Evolutionary conservation across 148 eudicot species (phyloP), one percentile per base, ranked within the genome.

Genomic region (Pouteria glomerata): DNA sequence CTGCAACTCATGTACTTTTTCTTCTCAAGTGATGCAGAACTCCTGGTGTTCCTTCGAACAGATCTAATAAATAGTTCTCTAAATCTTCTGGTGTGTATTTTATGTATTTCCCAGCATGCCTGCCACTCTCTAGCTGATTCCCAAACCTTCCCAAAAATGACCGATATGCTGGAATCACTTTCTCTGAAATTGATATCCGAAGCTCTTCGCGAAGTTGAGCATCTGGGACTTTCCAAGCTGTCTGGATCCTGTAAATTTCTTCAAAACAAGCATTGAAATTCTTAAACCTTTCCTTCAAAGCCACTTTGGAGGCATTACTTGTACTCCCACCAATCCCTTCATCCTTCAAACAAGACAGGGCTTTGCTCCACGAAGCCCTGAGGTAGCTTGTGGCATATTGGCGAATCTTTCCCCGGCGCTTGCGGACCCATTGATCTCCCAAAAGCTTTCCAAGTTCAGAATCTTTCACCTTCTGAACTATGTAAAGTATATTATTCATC

Each of bases 171-270:
- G 97, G 97, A 41, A 92, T 66, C 29, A 96, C 86, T 69, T 82
- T 90, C 78, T 92, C 99, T 0, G 96, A 90, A 82, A 96, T 85
- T 18, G 97, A 96, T 75, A 96, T 96, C 69, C 88, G 66, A 65
- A 96, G 99, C 73, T 96, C 99, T 7, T 83, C 85, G 34, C 97
- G 85, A 44, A 96, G 96, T 75, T 96, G 99, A 34, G 87, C 77
- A 81, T 96, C 97, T 2, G 97, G 87, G 53, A 96, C 97, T 74
- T 90, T 87, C 99, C 99, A 96, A 30, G 87, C 83, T 45, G 97
- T 85, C 73, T 96, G 99, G 34, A 75, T 72, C 78, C 96, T 83
- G 72, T 90, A 92, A 50, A 92, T 84, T 13, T 96, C 99, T 80
- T 96, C 99, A 39, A 92, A 96, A 81, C 84, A 68, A 15, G 90